phyloP scores from a whole-genome alignment of 2,329 filamentous ascomycete genomes.

The Aspergillus luchuensis region DNA sequence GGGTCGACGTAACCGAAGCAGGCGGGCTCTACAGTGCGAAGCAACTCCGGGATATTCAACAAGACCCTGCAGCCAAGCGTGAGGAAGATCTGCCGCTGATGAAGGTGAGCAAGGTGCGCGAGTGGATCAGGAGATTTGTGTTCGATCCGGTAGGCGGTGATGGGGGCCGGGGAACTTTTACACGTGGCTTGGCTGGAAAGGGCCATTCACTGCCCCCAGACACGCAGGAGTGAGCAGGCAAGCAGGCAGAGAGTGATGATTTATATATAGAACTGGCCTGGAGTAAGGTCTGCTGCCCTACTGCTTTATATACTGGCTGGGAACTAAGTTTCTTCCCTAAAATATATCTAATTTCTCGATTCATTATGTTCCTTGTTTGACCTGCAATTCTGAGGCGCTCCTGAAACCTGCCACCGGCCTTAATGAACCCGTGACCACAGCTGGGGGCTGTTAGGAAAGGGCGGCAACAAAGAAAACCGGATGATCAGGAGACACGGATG shows the following conservation, averaged over 20 bases:
- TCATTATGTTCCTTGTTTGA: background rate
- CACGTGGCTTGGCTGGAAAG: constrained; percentile 4
- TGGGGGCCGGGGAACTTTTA: background rate
- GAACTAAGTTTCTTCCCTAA: background rate
- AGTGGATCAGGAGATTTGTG: constrained; percentile 76
- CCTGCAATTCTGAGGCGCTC: background rate
- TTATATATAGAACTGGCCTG: background rate
- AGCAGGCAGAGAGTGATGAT: background rate
- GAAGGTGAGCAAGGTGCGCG: constrained; percentile 68
- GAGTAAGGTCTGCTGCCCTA: background rate
- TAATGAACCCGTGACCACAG: background rate
- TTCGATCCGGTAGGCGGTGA: constrained; percentile 36
- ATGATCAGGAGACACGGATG: background rate
- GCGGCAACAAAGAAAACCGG: background rate
- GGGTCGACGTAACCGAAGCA: constrained; percentile 54
- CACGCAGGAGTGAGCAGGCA: constrained; percentile 25
- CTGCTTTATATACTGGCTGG: background rate
- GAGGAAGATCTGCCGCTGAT: constrained; percentile 55
- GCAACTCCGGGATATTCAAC: constrained; percentile 43
- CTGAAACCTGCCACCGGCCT: background rate
- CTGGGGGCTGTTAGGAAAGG: background rate
- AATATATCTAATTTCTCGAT: background rate
- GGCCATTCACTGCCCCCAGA: constrained; percentile 39
- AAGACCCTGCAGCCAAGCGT: constrained; percentile 22
- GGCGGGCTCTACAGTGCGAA: constrained; percentile 60